Percentiles rank a stretch among this genome's conserved stretches.
Evolutionary conservation across 2,329 filamentous ascomycete species (phyloP).

Genomic region (Tolypocladium ophioglossoides): DNA sequence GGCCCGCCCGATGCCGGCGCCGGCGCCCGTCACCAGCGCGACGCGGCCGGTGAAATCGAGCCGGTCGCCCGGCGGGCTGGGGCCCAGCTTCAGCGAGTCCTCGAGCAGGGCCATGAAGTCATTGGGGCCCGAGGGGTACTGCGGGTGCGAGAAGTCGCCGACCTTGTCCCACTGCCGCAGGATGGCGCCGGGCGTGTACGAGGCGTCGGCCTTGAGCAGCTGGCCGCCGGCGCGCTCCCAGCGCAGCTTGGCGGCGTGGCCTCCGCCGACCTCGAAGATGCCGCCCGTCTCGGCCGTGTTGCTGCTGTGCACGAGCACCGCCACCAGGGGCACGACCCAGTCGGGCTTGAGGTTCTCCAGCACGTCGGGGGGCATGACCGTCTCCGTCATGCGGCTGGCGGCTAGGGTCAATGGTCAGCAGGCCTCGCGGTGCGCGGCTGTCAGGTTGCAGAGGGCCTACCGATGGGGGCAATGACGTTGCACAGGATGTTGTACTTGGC

Average conservation of each 20-base stretch:
- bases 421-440: no score
- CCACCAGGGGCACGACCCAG: conserved; percentile 91
- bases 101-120: conserved; percentile 84
- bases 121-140: conserved; percentile 74
- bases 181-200: conserved; percentile 78
- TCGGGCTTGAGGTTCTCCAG: conserved; percentile 79
- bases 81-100: conserved; percentile 66
- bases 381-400: conserved; percentile 90
- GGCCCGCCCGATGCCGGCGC: conserved; percentile 81
- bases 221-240: conserved; percentile 92
- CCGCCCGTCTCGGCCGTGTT: conserved; percentile 74
- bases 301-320: conserved; percentile 74
- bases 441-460: no score
- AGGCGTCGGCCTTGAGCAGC: conserved; percentile 78
- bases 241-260: conserved; percentile 82
- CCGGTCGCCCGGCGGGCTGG: conserved; percentile 61
- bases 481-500: conserved; percentile 93
- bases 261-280: conserved; percentile 91
- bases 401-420: no score
- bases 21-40: conserved; percentile 77
- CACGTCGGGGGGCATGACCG: conserved; percentile 89
- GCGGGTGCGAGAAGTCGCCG: conserved; percentile 69
- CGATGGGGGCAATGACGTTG: conserved; percentile 90
- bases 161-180: conserved; percentile 85
- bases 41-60: conserved; percentile 78